Evolutionary conservation across 805 yeast genomes (phyloP).

Genomic region (Wickerhamiella alocasiicola): DNA sequence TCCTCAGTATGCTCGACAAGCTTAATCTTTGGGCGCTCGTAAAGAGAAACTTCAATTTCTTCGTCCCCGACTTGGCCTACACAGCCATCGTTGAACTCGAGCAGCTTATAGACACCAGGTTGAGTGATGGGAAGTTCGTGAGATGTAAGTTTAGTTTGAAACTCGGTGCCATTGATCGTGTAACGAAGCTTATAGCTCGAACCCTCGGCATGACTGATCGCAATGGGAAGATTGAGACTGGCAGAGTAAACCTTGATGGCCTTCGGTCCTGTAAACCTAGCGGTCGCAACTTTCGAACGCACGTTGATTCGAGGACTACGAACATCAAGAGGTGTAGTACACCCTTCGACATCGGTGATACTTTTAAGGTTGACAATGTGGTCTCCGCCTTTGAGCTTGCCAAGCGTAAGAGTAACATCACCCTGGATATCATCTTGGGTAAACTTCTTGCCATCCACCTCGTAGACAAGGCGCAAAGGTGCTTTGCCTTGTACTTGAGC

Average conservation of each 20-base stretch:
- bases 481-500: constrained; percentile 62
- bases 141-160: neutral
- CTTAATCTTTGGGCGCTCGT: constrained; percentile 35
- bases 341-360: constrained; percentile 62
- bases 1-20: constrained; percentile 24
- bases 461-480: constrained; percentile 64
- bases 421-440: constrained; percentile 32
- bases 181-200: constrained; percentile 36
- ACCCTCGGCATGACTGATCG: constrained; percentile 32
- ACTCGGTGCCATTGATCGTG: constrained; percentile 8
- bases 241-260: constrained; percentile 41
- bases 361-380: constrained; percentile 51
- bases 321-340: constrained; percentile 57
- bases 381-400: constrained; percentile 45
- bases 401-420: constrained; percentile 32
- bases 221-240: constrained; percentile 42
- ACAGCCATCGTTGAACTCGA: constrained; percentile 40
- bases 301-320: constrained; percentile 57
- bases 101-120: constrained; percentile 38
- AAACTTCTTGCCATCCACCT: constrained; percentile 29
- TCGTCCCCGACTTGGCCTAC: constrained; percentile 34
- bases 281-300: constrained; percentile 55
- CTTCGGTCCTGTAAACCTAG: constrained; percentile 34
- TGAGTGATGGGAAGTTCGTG: constrained; percentile 27
- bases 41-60: constrained; percentile 33